phyloP scores from a whole-genome alignment of 2,329 filamentous ascomycete genomes.

The Pseudonectria foliicola region DNA sequence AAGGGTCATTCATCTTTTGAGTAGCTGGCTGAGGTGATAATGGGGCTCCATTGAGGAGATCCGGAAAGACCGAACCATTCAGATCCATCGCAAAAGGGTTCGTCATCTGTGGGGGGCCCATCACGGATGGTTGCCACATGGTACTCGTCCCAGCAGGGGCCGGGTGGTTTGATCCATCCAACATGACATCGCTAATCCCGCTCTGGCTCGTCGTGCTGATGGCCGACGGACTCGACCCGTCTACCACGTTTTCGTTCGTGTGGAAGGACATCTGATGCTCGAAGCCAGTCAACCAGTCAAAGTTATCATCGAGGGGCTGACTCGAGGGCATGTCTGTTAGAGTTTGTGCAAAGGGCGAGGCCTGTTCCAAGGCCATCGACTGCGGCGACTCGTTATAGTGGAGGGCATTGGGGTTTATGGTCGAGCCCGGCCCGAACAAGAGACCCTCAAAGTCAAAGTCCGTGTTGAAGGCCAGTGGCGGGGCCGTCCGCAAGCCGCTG shows the following conservation, averaged over 20 bases:
- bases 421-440: conserved; percentile 61
- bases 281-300: conserved; percentile 77
- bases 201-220: conserved; percentile 93
- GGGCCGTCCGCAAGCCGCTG: conserved; percentile 71
- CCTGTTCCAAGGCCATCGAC: conserved; percentile 54
- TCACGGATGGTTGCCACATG: conserved; percentile 64
- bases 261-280: conserved; percentile 69
- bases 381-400: conserved; percentile 79
- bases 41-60: conserved; percentile 64
- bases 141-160: conserved; percentile 45
- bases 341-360: conserved; percentile 51
- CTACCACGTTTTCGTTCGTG: conserved; percentile 71
- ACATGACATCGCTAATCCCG: conserved; percentile 83
- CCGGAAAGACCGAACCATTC: conserved; percentile 66
- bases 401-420: conserved; percentile 65
- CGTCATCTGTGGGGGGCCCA: conserved; percentile 60
- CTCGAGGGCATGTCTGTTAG: conserved; percentile 52
- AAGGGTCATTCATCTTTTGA: conserved; percentile 66
- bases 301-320: conserved; percentile 64
- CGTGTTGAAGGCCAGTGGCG: conserved; percentile 52
- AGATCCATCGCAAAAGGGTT: conserved; percentile 71
- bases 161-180: conserved; percentile 69
- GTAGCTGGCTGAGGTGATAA: conserved; percentile 69
- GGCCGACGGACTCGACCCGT: conserved; percentile 90
- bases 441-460: conserved; percentile 45